Base-by-base conservation (phyloP, 768 basidiomycete species). In the Termitomyces titanicus region DNA sequence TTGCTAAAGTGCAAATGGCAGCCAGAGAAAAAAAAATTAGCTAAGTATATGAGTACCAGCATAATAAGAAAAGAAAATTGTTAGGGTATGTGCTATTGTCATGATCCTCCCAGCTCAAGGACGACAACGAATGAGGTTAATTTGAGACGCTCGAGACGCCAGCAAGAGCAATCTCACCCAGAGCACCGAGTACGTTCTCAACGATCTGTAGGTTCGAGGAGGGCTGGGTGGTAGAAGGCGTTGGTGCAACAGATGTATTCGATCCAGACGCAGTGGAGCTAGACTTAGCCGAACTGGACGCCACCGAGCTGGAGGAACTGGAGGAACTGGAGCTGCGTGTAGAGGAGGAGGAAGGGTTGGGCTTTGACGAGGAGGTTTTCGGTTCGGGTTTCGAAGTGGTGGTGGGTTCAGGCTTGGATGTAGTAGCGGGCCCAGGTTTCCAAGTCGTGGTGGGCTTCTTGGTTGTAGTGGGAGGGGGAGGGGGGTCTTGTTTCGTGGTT, bases 141-240 rank as follows among this genome's bases (percentile, higher is more conserved):
- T n/a, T n/a, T n/a, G n/a, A 18, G 48, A 29, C 29, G 61, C 24
- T 7, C n/a, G 63, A 58, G 20, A 61, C 64, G n/a, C 66, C 72
- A 51, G 67, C 69, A n/a, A 66, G 61, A 34, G 67, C 63, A 37
- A 77, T 39, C 10, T 66, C 67, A 15, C 70, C 77, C 22, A 80
- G 24, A 31, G 66, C 66, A 46, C 79, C 53, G 42, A 80, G 34
- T n/a, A 68, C 65, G 43, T 70, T 54, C 47, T 73, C 69, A 18
- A 81, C 57, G 35, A 48, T 54, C 15, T 70, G 34, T 25, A 78
- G 57, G 56, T 70, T 73, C 57, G 76, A 54, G 8, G 72, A 50
- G 69, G 53, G 67, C 54, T 49, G 48, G 34, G 45, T 48, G 22
- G 43, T 34, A 10, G 51, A 51, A 12, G 58, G 53, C n/a, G 45